These are phyloP conservation scores for Teratosphaeriaceae sp. DNA, from an alignment of 2,329 filamentous ascomycete species.

Conservation along the genomic window DNA sequence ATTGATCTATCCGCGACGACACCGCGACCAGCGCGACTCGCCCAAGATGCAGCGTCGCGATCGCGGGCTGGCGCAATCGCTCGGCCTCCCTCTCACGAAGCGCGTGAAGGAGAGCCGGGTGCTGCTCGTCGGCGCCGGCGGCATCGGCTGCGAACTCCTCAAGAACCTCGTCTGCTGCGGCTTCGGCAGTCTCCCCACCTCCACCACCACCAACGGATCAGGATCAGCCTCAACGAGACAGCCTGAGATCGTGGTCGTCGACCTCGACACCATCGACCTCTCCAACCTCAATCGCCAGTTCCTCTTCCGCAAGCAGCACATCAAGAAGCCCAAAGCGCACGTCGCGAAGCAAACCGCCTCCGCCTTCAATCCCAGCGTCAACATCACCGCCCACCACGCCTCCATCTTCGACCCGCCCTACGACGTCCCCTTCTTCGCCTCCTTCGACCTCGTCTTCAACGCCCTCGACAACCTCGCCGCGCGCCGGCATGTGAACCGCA, in stretches of 20 bases:
- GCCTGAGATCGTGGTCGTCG: constrained; percentile 79
- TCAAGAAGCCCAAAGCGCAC: constrained; percentile 93
- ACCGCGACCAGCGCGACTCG: not conserved
- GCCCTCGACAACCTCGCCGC: constrained; percentile 94
- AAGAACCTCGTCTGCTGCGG: constrained; percentile 92
- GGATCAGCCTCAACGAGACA: constrained; percentile 10
- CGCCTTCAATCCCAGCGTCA: constrained; percentile 82
- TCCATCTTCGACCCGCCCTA: constrained; percentile 92
- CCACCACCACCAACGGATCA: constrained; percentile 4
- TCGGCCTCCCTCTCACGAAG: constrained; percentile 56
- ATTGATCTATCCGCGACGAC: not conserved
- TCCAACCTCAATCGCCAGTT: constrained; percentile 98
- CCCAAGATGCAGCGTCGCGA: constrained; percentile 10
- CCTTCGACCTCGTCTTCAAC: constrained; percentile 87
- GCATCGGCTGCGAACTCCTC: constrained; percentile 94
- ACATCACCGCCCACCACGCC: constrained; percentile 81
- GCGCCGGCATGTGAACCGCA: constrained; percentile 88
- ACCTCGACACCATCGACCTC: constrained; percentile 96
- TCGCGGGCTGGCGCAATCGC: constrained; percentile 51
- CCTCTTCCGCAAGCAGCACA: constrained; percentile 91
- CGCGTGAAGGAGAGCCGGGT: constrained; percentile 38
- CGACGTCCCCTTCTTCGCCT: constrained; percentile 78
- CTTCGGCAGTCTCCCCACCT: constrained; percentile 51
- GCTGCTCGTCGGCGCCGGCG: constrained; percentile 90
- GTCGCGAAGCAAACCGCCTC: constrained; percentile 89